Conservation (phyloP, 768 basidiomycete species). For the Hydnomerulius pinastri region DNA sequence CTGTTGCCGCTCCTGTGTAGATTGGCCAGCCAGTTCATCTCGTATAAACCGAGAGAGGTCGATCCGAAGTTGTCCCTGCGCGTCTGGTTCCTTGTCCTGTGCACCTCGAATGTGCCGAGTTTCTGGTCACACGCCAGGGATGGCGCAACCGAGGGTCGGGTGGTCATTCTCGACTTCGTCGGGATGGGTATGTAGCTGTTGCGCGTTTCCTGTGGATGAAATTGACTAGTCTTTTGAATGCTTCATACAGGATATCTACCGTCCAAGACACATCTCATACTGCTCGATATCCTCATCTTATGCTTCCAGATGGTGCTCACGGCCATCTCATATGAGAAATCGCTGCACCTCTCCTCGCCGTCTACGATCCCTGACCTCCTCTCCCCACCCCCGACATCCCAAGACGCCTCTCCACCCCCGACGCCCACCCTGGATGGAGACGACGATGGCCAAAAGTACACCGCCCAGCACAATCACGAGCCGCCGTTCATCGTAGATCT, state of each 20-base stretch:
- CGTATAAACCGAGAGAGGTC: conserved; percentile 65
- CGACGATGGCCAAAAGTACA: conserved; percentile 18
- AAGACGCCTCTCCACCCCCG: conserved; percentile 21
- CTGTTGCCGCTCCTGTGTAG: conserved; percentile 45
- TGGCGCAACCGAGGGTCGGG: conserved; percentile 56
- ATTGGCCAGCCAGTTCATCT: conserved; percentile 61
- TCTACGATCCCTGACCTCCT: conserved; percentile 44
- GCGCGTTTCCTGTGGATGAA: neutral
- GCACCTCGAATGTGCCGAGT: conserved; percentile 58
- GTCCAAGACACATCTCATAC: conserved; percentile 64
- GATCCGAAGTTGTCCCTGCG: conserved; percentile 67
- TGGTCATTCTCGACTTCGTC: conserved; percentile 75
- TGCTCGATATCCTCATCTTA: conserved; percentile 69
- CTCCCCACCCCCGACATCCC: conserved; percentile 27
- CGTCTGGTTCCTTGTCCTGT: conserved; percentile 61
- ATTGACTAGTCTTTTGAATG: neutral
- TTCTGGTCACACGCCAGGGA: conserved; percentile 62
- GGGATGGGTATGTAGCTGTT: conserved; percentile 61
- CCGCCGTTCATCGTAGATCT: conserved; percentile 64
- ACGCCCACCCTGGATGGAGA: conserved; percentile 29
- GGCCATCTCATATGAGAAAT: conserved; percentile 68
- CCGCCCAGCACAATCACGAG: conserved; percentile 26
- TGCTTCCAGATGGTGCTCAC: conserved; percentile 66
- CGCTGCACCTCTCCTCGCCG: conserved; percentile 38
- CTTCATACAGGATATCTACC: conserved; percentile 51